A percentile compares a stretch with the other conserved stretches of the same genome.
These are phyloP conservation scores for Fusarium coffeatum DNA, from an alignment of 2,329 filamentous ascomycete genomes.

Conservation along the genomic window DNA sequence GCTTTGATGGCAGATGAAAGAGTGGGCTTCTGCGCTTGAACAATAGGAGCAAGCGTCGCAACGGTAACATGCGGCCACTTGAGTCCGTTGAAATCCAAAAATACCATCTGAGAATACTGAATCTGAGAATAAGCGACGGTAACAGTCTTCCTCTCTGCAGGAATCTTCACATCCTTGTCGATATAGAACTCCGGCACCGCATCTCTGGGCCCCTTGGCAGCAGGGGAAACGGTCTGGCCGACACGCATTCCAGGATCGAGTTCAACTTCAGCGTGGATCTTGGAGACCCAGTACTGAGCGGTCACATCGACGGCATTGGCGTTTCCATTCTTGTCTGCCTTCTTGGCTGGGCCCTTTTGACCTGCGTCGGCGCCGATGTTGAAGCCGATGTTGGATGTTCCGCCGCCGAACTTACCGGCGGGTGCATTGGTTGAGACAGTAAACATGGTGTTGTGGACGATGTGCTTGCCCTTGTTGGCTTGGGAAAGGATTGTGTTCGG, in stretches of 20 bases:
- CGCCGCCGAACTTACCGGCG: neutral
- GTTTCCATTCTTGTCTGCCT: neutral
- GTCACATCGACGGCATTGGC: neutral
- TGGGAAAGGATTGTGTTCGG: neutral
- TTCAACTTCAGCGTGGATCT: neutral
- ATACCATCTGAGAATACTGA: slow-evolving; percentile 5
- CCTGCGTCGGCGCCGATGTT: neutral
- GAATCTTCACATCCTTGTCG: neutral
- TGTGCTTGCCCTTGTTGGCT: neutral
- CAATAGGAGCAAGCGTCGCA: neutral
- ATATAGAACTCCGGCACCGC: neutral
- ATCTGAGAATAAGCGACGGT: neutral
- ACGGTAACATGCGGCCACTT: slow-evolving; percentile 9
- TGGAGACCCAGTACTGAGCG: slow-evolving; percentile 4
- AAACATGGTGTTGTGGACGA: neutral
- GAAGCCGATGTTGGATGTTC: slow-evolving; percentile 1
- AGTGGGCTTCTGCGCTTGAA: neutral
- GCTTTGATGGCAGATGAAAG: neutral
- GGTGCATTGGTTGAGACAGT: neutral
- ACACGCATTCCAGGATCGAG: neutral
- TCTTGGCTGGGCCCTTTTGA: rapidly evolving
- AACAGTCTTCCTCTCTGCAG: neutral
- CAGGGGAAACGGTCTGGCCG: neutral
- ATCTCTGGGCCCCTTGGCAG: neutral
- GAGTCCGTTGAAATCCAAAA: neutral